Evolutionary conservation across 176 grass and related monocot species (phyloP), one percentile per base, ranked within the genome.

Genomic region (Musa schizocarpa): DNA sequence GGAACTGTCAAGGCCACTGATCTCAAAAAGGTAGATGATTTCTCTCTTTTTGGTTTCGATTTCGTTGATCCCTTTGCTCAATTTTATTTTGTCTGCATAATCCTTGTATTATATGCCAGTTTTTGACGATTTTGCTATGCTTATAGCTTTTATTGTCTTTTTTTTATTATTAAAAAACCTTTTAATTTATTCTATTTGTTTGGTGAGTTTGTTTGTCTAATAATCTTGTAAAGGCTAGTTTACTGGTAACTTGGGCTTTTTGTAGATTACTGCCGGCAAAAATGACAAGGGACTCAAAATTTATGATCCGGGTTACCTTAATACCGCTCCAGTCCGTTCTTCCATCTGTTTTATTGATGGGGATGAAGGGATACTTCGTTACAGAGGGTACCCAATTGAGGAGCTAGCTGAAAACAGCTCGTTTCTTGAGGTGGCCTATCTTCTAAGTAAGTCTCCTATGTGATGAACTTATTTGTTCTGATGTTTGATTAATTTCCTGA

Each of bases 311-410:
- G 95, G 95, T 27, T 99, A 94, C 78, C 86, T 99, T 48, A 99
- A 94, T 67, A 99, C 95, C 1, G 88, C 95, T 49, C 95, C 95
- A 1, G 95, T 99, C 48, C 82, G 78, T 13, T 99, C 95, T 0
- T 65, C 90, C 76, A 92, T 99, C 62, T 91, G 88, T 75, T 99
- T 94, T 73, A 99, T 99, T 12, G 90, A 99, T 61, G 95, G 95
- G 51, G 95, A 99, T 66, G 90, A 94, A 77, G 95, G 95, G 55
- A 99, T 99, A 80, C 90, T 99, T 91, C 88, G 95, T 21, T 99
- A 98, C 63, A 91, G 95, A 84, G 95, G 95, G 1, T 99, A 99
- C 80, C 90, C 90, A 50, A 99, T 99, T 65, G 95, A 99, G 77
- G 95, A 94, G 79, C 70, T 99, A 50, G 90, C 95, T 82, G 95